Evolutionary conservation across 83 land plant genomes (phyloP).

Genomic region (Thuja plicata): DNA sequence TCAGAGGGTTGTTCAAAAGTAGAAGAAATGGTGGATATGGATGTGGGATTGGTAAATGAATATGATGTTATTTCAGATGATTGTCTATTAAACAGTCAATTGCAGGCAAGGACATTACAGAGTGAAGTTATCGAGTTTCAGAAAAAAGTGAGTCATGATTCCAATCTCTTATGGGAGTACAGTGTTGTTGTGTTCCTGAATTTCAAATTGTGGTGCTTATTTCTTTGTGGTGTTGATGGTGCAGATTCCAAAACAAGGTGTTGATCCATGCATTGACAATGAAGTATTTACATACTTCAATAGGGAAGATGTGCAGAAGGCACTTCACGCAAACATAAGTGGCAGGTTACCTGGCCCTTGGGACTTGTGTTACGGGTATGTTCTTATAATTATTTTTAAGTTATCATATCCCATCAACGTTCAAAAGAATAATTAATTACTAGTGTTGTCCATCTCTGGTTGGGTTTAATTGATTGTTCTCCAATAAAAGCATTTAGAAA

Average conservation of each 20-base stretch:
- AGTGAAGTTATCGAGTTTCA: neutral
- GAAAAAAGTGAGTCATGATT: neutral
- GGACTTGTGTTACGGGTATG: constrained; percentile 6
- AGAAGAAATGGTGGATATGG: neutral
- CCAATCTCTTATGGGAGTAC: neutral
- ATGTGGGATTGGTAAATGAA: neutral
- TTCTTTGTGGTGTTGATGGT: neutral
- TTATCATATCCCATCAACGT: neutral
- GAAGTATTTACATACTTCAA: constrained; percentile 13
- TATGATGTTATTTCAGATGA: neutral
- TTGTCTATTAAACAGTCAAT: neutral
- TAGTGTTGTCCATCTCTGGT: too few relatives aligned
- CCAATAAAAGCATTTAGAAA: too few relatives aligned
- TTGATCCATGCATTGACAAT: constrained; percentile 15
- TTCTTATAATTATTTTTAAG: neutral
- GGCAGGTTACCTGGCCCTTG: constrained; percentile 10
- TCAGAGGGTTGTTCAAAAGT: neutral
- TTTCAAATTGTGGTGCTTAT: neutral
- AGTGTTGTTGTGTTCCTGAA: too few relatives aligned
- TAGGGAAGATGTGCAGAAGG: constrained; percentile 19
- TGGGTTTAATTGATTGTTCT: too few relatives aligned
- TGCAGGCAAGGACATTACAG: neutral
- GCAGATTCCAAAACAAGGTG: neutral
- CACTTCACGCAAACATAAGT: constrained; percentile 25
- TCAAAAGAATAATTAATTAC: too few relatives aligned